Percentiles rank a stretch among this genome's conserved stretches.
These are phyloP conservation scores for Blastobotrys elegans DNA, from an alignment of 1,139 yeast genomes.

Conservation along the genomic window DNA sequence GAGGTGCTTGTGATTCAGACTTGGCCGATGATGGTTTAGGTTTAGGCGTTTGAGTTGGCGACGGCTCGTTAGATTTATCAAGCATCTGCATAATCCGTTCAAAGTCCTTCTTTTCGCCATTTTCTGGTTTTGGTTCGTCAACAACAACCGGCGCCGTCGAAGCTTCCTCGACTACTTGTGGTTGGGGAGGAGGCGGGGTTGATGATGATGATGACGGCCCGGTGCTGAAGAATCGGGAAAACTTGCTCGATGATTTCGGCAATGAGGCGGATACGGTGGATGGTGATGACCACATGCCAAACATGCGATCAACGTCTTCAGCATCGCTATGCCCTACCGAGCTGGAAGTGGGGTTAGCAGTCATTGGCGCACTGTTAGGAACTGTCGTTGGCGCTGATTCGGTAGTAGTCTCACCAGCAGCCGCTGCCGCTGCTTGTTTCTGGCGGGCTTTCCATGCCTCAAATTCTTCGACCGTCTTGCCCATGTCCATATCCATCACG, in stretches of 20 bases:
- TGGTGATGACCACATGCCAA: constrained; percentile 23
- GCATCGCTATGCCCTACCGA: constrained; percentile 3
- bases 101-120: constrained; percentile 32
- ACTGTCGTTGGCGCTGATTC: no score
- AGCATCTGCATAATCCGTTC: constrained; percentile 34
- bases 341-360: neutral
- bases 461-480: constrained; percentile 27
- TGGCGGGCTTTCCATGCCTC: constrained; percentile 30
- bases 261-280: constrained; percentile 3
- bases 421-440: constrained; percentile 18
- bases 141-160: neutral
- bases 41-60: neutral
- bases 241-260: constrained; percentile 21
- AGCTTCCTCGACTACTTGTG: neutral
- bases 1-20: no score
- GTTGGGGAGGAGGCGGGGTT: constrained; percentile 1
- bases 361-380: constrained; percentile 9
- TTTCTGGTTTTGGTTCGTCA: neutral
- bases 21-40: no score
- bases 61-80: constrained; percentile 14
- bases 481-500: constrained; percentile 8
- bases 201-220: constrained; percentile 8
- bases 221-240: constrained; percentile 26
- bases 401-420: constrained; percentile 23
- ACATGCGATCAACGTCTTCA: constrained; percentile 25